phyloP scores from a whole-genome alignment of 1,284 basidiomycete species.

The Papiliotrema fonsecae region DNA sequence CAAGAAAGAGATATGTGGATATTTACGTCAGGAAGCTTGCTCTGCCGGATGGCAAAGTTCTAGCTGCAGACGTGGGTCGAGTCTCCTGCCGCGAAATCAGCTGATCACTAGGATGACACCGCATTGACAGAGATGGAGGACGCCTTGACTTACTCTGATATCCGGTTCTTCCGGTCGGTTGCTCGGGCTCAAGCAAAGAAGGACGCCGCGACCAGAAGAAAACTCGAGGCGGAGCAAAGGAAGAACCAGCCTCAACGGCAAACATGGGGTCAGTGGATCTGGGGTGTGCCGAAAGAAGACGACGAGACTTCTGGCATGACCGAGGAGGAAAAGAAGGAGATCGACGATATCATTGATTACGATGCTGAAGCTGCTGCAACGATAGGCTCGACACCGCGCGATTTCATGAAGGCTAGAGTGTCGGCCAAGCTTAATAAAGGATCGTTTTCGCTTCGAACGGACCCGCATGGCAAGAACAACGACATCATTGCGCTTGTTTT shows the following conservation, averaged over 20 bases:
- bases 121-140: constrained; percentile 67
- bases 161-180: constrained; percentile 96
- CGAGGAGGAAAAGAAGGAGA: constrained; percentile 85
- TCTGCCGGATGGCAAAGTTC: constrained; percentile 43
- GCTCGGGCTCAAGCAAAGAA: constrained; percentile 84
- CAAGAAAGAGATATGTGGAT: constrained; percentile 73
- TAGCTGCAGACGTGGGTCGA: constrained; percentile 54
- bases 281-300: constrained; percentile 56
- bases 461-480: constrained; percentile 58
- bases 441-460: constrained; percentile 70
- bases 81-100: not conserved
- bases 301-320: constrained; percentile 51
- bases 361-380: constrained; percentile 72
- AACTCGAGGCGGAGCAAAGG: constrained; percentile 63
- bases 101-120: constrained; percentile 55
- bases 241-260: constrained; percentile 52
- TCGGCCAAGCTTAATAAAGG: constrained; percentile 77
- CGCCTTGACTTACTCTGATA: constrained; percentile 88
- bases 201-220: constrained; percentile 66
- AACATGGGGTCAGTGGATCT: constrained; percentile 81
- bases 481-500: constrained; percentile 88
- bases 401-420: constrained; percentile 76
- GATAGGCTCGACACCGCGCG: constrained; percentile 61
- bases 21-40: constrained; percentile 68
- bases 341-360: constrained; percentile 92